Conservation (phyloP, 2,329 filamentous ascomycete species). For the Pestalotiopsis sp. region DNA sequence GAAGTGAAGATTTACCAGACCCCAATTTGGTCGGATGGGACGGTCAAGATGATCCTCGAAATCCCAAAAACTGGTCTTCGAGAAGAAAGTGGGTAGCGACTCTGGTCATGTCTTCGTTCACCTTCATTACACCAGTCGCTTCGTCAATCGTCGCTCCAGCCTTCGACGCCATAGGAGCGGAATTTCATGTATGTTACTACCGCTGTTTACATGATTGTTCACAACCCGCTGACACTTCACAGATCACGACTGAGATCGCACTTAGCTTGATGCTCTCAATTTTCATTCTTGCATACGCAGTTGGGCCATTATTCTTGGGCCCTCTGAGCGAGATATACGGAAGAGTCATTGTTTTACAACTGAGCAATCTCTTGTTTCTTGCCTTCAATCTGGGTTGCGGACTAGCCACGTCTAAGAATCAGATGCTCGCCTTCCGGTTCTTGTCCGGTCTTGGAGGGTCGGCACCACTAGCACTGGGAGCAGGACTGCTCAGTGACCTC, state of each 20-base stretch:
- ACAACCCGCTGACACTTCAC: background rate
- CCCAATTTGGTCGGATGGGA: constrained; percentile 1
- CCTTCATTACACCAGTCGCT: background rate
- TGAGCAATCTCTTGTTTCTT: constrained; percentile 47
- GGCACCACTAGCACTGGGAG: constrained; percentile 38
- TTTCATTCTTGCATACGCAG: constrained; percentile 49
- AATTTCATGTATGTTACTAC: background rate
- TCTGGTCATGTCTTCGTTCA: background rate
- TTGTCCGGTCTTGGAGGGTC: constrained; percentile 48
- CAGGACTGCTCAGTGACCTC: constrained; percentile 27
- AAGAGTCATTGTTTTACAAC: constrained; percentile 48
- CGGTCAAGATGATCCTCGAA: background rate
- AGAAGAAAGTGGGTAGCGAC: background rate
- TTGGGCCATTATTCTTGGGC: constrained; percentile 46
- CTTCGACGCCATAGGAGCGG: background rate
- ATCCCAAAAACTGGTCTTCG: background rate
- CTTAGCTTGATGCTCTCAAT: constrained; percentile 45
- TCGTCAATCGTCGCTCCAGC: background rate
- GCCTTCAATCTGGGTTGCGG: constrained; percentile 57
- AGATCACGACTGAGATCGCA: constrained; percentile 31
- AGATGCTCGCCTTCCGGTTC: constrained; percentile 53
- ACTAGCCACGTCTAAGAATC: constrained; percentile 41
- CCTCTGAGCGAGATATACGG: constrained; percentile 34
- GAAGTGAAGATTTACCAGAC: background rate
- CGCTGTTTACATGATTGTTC: background rate